Base-by-base conservation (phyloP, 192 early-diverging fungal species). In the Funneliformis mosseae region DNA sequence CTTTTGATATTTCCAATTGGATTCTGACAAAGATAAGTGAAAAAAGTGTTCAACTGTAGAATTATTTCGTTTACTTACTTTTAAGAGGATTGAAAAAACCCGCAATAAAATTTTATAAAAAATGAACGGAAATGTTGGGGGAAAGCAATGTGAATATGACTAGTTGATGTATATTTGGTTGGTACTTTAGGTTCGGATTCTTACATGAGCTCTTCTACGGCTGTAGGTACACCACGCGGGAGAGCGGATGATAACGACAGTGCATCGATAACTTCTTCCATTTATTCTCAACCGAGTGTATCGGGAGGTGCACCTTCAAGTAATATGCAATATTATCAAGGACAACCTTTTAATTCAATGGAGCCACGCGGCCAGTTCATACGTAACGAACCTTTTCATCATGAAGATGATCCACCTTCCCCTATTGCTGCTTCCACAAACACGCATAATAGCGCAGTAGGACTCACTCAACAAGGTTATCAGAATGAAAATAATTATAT, bases 251-350 rank as follows among this genome's bases (percentile, higher is more conserved):
- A 73, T 33, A 45, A 73, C 16, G 71, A 73, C 45, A 46, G 33
- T 10, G 11, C 4, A n/a, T 73, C 71, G 12, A 9, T 45, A 73
- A 11, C 4, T 33, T 45, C 71, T 48, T 73, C 71, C 9, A 6
- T 73, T 18, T 73, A 73, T 73, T 73, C 71, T 46, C 71, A 48
- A 33, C 42, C 71, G 3, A 73, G 71, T 48, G 27, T 28, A 28
- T 5, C 23, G 25, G 25, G 23, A n/a, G 10, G n/a, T 43, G 12
- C 18, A 5, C 33, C 16, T 42, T 11, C 68, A 70, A 23, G 42
- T 70, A 41, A 39, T 14, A 21, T 10, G 3, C 38, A n/a, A 23
- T 28, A 64, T 12, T 14, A 64, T 27, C 63, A 64, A 64, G 63
- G 25, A 64, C n/a, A 27, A 64, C 4, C 63, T 7, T 28, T 16